phyloP scores from a whole-genome alignment of 1,139 yeast genomes.

The Saccharomycopsis crataegensis region DNA sequence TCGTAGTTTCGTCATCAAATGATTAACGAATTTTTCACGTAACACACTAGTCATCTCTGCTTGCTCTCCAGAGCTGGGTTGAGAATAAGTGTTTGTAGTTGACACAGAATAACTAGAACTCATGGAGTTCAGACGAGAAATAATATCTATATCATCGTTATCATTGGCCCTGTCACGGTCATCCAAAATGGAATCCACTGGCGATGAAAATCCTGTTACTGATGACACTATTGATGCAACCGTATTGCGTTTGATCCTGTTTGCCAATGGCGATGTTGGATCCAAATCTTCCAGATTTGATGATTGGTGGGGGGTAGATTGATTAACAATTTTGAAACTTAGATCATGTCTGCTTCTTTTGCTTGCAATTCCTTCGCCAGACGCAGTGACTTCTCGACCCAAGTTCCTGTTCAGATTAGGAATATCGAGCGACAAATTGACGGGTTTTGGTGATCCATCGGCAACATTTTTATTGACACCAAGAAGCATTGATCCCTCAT shows the following conservation, averaged over 20 bases:
- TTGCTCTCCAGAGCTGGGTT: not conserved
- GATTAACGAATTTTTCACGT: slow-evolving; percentile 3
- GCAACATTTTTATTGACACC: not conserved
- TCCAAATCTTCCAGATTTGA: not conserved
- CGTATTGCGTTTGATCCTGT: not conserved
- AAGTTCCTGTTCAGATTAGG: not conserved
- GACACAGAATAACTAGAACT: slow-evolving; percentile 6
- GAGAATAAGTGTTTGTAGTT: slow-evolving; percentile 12
- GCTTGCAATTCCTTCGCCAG: not conserved
- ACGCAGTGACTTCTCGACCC: too few species aligned
- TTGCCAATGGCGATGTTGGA: not conserved
- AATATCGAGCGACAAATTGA: not conserved
- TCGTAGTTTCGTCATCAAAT: slow-evolving; percentile 5
- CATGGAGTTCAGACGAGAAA: slow-evolving; percentile 14
- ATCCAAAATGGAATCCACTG: not conserved
- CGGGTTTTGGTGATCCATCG: not conserved
- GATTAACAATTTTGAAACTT: slow-evolving; percentile 6
- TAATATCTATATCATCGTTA: not conserved
- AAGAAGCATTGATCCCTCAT: not conserved
- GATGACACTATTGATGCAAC: slow-evolving; percentile 14
- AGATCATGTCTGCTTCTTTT: slow-evolving; percentile 14
- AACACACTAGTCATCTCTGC: not conserved
- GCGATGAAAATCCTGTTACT: slow-evolving; percentile 3
- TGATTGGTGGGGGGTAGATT: not conserved
- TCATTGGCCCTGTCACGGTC: not conserved